phyloP scores from a whole-genome alignment of 768 basidiomycete genomes.

The Lactifluus subvellereus region DNA sequence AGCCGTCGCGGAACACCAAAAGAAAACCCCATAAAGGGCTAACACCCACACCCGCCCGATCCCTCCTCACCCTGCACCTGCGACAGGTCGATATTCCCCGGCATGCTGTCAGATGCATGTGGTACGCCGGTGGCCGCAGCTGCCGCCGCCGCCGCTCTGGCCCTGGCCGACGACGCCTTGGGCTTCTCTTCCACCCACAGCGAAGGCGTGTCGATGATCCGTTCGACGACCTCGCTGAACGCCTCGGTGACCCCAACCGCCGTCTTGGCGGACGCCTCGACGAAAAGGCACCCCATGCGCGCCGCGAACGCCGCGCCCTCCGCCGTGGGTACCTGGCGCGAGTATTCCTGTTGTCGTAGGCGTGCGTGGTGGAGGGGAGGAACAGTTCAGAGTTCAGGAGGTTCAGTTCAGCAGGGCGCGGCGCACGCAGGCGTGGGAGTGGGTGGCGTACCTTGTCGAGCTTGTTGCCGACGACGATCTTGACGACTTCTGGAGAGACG shows the following conservation, averaged over 20 bases:
- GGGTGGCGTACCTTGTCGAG: slow-evolving; percentile 65
- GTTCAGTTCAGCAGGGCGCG: too few relatives aligned
- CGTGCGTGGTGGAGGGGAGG: not conserved
- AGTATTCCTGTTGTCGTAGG: slow-evolving; percentile 60
- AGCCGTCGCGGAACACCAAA: not conserved
- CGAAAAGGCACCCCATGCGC: slow-evolving; percentile 77
- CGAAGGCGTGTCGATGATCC: slow-evolving; percentile 78
- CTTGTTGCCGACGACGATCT: slow-evolving; percentile 95
- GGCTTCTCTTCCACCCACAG: slow-evolving; percentile 50
- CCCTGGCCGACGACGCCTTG: slow-evolving; percentile 25
- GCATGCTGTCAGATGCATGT: slow-evolving; percentile 31
- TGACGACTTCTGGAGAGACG: slow-evolving; percentile 76
- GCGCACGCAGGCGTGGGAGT: too few relatives aligned
- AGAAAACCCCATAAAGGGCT: not conserved
- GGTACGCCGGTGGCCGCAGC: not conserved
- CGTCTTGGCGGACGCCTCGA: slow-evolving; percentile 93
- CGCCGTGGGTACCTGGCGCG: slow-evolving; percentile 72
- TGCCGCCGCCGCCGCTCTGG: slow-evolving; percentile 4
- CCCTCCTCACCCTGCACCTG: slow-evolving; percentile 22
- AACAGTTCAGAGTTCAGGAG: not conserved
- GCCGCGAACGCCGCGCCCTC: slow-evolving; percentile 79
- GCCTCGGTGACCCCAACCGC: slow-evolving; percentile 74
- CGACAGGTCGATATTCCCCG: slow-evolving; percentile 38
- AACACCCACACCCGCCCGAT: slow-evolving; percentile 35
- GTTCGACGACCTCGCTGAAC: slow-evolving; percentile 69